Conservation (phyloP, 192 early-diverging fungal species). For the Linnemannia hyalina region DNA sequence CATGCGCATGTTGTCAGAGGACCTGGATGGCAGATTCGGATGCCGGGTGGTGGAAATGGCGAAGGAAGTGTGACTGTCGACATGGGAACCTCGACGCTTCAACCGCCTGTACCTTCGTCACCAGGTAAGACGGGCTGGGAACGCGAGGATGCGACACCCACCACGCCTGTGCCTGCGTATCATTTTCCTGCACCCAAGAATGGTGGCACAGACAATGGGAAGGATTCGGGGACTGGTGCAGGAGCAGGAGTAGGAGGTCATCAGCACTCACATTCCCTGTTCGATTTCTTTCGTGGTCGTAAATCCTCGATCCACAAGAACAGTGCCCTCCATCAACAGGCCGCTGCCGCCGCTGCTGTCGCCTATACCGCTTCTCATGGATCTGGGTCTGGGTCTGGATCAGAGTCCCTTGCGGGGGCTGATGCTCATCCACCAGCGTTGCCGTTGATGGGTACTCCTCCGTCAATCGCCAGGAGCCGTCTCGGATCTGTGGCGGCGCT, state of each 20-base stretch:
- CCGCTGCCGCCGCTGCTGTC: neutral
- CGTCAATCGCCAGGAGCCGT: conserved; percentile 28
- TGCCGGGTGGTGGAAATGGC: neutral
- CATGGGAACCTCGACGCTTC: neutral
- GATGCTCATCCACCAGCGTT: neutral
- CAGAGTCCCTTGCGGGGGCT: neutral
- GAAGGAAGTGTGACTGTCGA: conserved; percentile 13
- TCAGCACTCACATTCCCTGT: conserved; percentile 23
- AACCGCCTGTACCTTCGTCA: neutral
- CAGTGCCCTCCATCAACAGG: conserved; percentile 9
- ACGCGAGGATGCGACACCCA: conserved; percentile 27
- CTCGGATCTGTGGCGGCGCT: neutral
- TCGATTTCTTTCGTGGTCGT: conserved; percentile 37
- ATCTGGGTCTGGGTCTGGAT: neutral
- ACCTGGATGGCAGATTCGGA: neutral
- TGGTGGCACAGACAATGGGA: neutral
- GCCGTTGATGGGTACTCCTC: conserved; percentile 17
- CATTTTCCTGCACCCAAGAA: neutral
- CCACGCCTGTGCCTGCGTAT: conserved; percentile 6
- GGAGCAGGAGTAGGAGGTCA: neutral
- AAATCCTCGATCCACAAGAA: conserved; percentile 30
- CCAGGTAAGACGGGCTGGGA: conserved; percentile 38
- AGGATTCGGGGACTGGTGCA: neutral
- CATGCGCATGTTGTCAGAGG: neutral
- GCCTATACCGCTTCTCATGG: neutral